phyloP scores from a whole-genome alignment of 192 early-diverging fungal genomes.

The Glomus cerebriforme region DNA sequence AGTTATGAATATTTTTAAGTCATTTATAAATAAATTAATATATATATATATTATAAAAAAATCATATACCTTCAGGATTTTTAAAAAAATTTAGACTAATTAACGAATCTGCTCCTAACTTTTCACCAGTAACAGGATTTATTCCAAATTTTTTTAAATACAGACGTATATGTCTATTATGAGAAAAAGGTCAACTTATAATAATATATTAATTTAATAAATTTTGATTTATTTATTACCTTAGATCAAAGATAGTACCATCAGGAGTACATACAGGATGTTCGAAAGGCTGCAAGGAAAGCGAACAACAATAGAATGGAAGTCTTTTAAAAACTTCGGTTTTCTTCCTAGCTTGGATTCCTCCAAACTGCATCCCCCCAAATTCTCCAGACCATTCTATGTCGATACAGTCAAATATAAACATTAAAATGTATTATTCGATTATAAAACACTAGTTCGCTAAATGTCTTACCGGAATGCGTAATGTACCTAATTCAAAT shows the following conservation, averaged over 20 bases:
- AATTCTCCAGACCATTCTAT: conserved; percentile 52
- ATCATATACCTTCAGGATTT: conserved; percentile 60
- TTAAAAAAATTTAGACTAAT: conserved; percentile 80
- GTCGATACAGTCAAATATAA: not conserved
- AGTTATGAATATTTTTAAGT: not conserved
- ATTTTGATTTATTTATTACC: conserved; percentile 35
- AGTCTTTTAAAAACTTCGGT: conserved; percentile 68
- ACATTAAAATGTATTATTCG: not conserved
- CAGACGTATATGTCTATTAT: conserved; percentile 68
- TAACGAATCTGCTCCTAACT: conserved; percentile 72
- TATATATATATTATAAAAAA: not conserved
- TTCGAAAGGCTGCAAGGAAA: conserved; percentile 88
- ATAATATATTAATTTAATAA: not conserved
- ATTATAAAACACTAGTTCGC: not conserved
- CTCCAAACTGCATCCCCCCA: conserved; percentile 64
- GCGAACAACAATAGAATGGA: conserved; percentile 85
- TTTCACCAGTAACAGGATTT: conserved; percentile 83
- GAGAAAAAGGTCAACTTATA: not conserved
- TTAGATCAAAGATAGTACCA: conserved; percentile 86
- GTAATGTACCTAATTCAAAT: conserved; percentile 23
- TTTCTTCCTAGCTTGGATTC: conserved; percentile 57
- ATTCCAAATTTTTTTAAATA: conserved; percentile 80
- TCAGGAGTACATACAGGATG: conserved; percentile 84
- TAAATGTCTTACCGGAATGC: conserved; percentile 20
- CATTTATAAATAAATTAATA: not conserved